Conservation (phyloP, 179 eudicot species). For the Spinacia oleracea region DNA sequence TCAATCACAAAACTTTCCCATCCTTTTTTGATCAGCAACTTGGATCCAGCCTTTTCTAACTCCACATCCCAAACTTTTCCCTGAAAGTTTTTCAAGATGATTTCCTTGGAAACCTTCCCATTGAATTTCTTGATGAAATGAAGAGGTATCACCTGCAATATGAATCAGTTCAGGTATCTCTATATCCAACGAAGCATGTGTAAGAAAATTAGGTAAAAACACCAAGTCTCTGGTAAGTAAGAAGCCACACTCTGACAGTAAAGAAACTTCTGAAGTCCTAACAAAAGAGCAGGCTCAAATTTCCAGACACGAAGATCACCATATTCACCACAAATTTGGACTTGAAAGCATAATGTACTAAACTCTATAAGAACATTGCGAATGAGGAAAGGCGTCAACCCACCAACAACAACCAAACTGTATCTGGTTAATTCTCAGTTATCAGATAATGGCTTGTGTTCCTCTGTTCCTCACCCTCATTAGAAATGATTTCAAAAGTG, state of each 20-base stretch:
- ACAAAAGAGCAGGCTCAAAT: no score
- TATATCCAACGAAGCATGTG: no score
- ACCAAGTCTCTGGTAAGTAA: no score
- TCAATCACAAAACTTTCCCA: conserved; percentile 32
- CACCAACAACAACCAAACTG: no score
- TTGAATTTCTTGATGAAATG: not conserved
- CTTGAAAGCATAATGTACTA: not conserved
- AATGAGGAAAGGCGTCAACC: not conserved
- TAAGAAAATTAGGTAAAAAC: no score
- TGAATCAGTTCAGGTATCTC: not conserved
- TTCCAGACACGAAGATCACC: not conserved
- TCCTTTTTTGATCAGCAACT: conserved; percentile 22
- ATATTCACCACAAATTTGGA: not conserved
- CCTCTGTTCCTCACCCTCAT: no score
- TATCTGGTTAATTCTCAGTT: no score
- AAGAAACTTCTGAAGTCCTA: no score
- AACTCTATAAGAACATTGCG: not conserved
- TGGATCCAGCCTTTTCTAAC: conserved; percentile 4
- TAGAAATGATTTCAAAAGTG: no score
- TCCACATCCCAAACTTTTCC: conserved; percentile 30
- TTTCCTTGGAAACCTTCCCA: not conserved
- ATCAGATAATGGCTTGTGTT: no score
- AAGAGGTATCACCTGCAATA: conserved; percentile 25
- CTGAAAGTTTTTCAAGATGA: not conserved
- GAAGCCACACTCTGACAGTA: no score